Evolutionary conservation across 2,329 filamentous ascomycete species (phyloP).

Genomic region (Hawksworthiomyces lignivorus): DNA sequence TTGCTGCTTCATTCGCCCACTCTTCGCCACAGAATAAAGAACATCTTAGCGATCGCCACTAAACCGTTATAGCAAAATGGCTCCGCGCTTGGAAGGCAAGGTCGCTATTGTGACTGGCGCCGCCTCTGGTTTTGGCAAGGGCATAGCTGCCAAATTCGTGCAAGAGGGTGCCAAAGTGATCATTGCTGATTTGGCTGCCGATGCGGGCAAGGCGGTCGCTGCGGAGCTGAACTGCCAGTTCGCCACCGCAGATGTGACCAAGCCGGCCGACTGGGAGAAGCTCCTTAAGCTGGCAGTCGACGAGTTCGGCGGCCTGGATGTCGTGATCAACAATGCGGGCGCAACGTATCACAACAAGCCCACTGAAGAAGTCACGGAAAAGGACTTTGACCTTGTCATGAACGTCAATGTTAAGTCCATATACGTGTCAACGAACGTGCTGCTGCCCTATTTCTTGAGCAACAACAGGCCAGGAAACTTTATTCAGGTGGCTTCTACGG

Average conservation of each 20-base stretch:
- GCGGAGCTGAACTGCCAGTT: slow-evolving; percentile 36
- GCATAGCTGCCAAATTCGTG: slow-evolving; percentile 35
- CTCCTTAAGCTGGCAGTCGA: slow-evolving; percentile 37
- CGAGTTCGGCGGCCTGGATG: slow-evolving; percentile 44
- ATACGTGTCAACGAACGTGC: slow-evolving; percentile 51
- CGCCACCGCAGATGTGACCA: slow-evolving; percentile 41
- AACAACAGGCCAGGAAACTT: slow-evolving; percentile 50
- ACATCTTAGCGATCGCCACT: too few relatives aligned
- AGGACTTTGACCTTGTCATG: slow-evolving; percentile 60
- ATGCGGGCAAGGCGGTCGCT: slow-evolving; percentile 36
- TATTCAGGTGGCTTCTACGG: slow-evolving; percentile 60
- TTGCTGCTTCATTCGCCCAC: too few relatives aligned
- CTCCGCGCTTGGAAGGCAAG: slow-evolving; percentile 38
- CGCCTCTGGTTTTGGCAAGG: slow-evolving; percentile 49
- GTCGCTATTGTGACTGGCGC: slow-evolving; percentile 50
- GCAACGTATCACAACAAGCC: slow-evolving; percentile 53
- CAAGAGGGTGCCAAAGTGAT: slow-evolving; percentile 16
- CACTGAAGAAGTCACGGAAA: slow-evolving; percentile 55
- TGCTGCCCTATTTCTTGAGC: slow-evolving; percentile 54
- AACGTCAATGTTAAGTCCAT: slow-evolving; percentile 63
- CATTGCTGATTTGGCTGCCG: slow-evolving; percentile 40
- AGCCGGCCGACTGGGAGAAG: slow-evolving; percentile 43
- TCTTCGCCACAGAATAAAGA: too few relatives aligned
- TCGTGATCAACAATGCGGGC: slow-evolving; percentile 56
- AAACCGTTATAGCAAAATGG: too few relatives aligned